Conservation (phyloP, 1,284 basidiomycete genomes). For the Pholiota adiposa region DNA sequence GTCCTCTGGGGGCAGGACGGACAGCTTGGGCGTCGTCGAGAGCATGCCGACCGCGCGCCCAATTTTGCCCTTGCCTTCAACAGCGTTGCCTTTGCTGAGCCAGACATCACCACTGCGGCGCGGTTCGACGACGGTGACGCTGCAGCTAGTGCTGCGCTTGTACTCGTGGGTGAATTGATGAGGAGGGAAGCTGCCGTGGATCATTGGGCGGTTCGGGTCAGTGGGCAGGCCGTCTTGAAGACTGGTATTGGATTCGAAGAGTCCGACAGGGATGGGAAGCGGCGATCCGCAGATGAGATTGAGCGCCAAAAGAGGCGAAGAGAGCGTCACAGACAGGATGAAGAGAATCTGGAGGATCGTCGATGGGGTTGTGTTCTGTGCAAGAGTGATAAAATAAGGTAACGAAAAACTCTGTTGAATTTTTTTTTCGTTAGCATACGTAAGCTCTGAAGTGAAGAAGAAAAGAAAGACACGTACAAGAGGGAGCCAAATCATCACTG, state of each 20-base stretch:
- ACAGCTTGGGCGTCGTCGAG: constrained; percentile 62
- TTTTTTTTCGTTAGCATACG: constrained; percentile 5
- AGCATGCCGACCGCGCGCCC: constrained; percentile 63
- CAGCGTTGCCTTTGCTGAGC: constrained; percentile 67
- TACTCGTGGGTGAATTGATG: constrained; percentile 56
- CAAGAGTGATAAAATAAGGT: constrained; percentile 59
- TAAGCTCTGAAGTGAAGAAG: constrained; percentile 5
- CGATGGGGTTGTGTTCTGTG: constrained; percentile 42
- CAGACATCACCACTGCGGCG: constrained; percentile 73
- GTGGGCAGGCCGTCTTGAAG: constrained; percentile 47
- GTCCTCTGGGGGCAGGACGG: constrained; percentile 60
- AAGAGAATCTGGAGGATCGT: constrained; percentile 50
- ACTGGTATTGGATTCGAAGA: constrained; percentile 50
- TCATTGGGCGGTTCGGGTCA: constrained; percentile 23
- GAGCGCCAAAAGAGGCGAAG: constrained; percentile 64
- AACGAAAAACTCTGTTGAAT: constrained; percentile 54
- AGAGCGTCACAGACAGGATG: constrained; percentile 63
- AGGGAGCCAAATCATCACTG: constrained; percentile 67
- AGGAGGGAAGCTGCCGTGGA: constrained; percentile 36
- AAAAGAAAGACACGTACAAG: constrained; percentile 48
- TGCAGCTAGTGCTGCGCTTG: constrained; percentile 64
- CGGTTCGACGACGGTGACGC: constrained; percentile 67
- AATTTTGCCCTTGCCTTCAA: constrained; percentile 63
- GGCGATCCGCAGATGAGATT: constrained; percentile 62
- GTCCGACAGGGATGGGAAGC: constrained; percentile 63